Percentiles rank a stretch among this genome's conserved stretches.
These are phyloP conservation scores for Botrytis aclada DNA, from an alignment of 2,329 filamentous ascomycete species.

Conservation along the genomic window DNA sequence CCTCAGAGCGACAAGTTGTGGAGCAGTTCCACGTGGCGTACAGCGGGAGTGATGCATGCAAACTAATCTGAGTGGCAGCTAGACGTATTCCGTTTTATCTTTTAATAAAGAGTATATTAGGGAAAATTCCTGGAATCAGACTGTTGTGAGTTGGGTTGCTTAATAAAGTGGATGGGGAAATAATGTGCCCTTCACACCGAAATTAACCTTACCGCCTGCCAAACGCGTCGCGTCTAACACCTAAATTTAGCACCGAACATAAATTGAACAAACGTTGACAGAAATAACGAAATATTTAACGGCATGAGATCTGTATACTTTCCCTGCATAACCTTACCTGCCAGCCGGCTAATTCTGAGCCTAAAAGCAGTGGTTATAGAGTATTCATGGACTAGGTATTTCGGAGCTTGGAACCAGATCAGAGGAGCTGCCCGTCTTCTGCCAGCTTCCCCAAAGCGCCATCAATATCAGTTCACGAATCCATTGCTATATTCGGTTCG, in stretches of 20 bases:
- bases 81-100: neutral
- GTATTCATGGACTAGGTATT: neutral
- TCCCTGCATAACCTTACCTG: neutral
- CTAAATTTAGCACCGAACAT: neutral
- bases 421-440: neutral
- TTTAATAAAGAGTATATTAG: neutral
- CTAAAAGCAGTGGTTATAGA: neutral
- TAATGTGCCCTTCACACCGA: neutral
- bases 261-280: neutral
- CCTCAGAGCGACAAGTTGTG: neutral
- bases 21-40: neutral
- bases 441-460: neutral
- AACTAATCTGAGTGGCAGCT: neutral
- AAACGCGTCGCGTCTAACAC: neutral
- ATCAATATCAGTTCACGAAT: neutral
- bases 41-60: neutral
- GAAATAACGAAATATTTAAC: neutral
- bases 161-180: neutral
- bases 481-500: neutral
- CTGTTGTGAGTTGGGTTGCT: neutral
- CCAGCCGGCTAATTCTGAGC: no score
- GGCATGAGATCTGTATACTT: neutral
- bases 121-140: neutral
- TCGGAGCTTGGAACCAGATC: neutral
- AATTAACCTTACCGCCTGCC: neutral